These are phyloP conservation scores for Cronartium quercuum DNA, from an alignment of 1,284 basidiomycete species.

Conservation along the genomic window DNA sequence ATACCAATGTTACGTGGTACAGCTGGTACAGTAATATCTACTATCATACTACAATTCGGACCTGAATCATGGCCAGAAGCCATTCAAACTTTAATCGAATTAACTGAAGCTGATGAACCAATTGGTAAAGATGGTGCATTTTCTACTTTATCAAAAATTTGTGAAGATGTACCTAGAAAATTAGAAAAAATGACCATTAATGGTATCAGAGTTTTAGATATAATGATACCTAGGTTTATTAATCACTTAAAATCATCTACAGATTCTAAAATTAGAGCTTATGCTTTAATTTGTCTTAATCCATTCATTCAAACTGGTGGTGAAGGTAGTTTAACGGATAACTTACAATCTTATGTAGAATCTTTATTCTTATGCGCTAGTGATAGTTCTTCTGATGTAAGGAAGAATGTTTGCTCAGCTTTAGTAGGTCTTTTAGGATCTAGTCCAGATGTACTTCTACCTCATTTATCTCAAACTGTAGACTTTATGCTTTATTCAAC, in stretches of 20 bases:
- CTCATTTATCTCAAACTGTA: conserved; percentile 89
- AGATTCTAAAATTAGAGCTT: conserved; percentile 74
- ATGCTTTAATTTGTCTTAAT: conserved; percentile 87
- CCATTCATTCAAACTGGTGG: conserved; percentile 76
- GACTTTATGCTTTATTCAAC: conserved; percentile 99
- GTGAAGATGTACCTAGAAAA: conserved; percentile 92
- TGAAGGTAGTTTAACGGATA: conserved; percentile 73
- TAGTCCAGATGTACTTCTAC: conserved; percentile 91
- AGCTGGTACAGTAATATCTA: conserved; percentile 80
- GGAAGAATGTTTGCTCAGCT: conserved; percentile 91
- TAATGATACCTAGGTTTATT: conserved; percentile 92
- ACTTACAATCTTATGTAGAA: conserved; percentile 88
- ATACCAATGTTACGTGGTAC: conserved; percentile 82
- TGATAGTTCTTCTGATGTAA: conserved; percentile 84
- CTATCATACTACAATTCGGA: conserved; percentile 65
- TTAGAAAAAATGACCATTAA: conserved; percentile 80
- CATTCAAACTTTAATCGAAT: conserved; percentile 69
- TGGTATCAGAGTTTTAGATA: conserved; percentile 78
- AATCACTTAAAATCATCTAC: conserved; percentile 72
- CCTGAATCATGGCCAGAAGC: conserved; percentile 89
- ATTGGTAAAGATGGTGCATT: conserved; percentile 70
- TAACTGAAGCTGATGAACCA: conserved; percentile 64
- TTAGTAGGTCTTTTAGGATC: conserved; percentile 86
- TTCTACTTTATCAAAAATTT: conserved; percentile 87
- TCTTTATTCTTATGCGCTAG: conserved; percentile 89